Conservation (phyloP, 2,329 filamentous ascomycete species). For the Trichoderma sp. region DNA sequence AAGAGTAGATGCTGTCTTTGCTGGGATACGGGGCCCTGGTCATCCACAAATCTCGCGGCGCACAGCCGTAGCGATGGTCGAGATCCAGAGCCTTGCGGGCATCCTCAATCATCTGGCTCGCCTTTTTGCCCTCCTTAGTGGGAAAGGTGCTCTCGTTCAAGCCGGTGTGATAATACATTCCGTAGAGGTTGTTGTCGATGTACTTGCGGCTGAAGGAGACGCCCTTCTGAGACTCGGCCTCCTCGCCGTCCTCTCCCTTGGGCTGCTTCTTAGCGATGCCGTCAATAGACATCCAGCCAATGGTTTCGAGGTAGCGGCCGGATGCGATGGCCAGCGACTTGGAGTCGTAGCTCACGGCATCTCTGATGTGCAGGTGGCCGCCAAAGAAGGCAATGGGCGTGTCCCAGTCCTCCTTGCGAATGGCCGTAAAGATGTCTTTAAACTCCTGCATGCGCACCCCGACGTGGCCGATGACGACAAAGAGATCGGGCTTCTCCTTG, state of each 20-base stretch:
- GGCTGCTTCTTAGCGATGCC: conserved; percentile 52
- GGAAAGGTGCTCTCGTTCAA: conserved; percentile 72
- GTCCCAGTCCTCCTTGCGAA: conserved; percentile 75
- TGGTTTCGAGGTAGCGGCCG: conserved; percentile 91
- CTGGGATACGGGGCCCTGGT: conserved; percentile 73
- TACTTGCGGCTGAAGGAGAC: conserved; percentile 76
- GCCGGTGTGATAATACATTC: conserved; percentile 77
- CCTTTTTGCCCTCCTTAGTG: conserved; percentile 72
- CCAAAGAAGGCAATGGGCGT: conserved; percentile 90
- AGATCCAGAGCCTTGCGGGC: conserved; percentile 72
- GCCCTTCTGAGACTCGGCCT: conserved; percentile 39
- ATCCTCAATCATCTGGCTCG: conserved; percentile 67
- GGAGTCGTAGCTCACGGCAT: conserved; percentile 77
- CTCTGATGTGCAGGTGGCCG: conserved; percentile 86
- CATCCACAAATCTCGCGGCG: conserved; percentile 80
- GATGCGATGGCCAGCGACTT: conserved; percentile 80
- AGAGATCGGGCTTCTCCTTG: conserved; percentile 81
- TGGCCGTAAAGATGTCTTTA: conserved; percentile 73
- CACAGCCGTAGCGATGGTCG: conserved; percentile 78
- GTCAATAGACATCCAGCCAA: conserved; percentile 88
- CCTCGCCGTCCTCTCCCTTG: conserved; percentile 29
- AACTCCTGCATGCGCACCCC: conserved; percentile 81
- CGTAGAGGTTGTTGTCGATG: conserved; percentile 91
- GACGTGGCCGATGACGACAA: conserved; percentile 84
- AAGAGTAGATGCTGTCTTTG: conserved; percentile 75